A percentile compares a stretch with the other conserved stretches of the same genome.
Evolutionary conservation across 2,329 filamentous ascomycete species (phyloP).

Genomic region (Colletotrichum truncatum): DNA sequence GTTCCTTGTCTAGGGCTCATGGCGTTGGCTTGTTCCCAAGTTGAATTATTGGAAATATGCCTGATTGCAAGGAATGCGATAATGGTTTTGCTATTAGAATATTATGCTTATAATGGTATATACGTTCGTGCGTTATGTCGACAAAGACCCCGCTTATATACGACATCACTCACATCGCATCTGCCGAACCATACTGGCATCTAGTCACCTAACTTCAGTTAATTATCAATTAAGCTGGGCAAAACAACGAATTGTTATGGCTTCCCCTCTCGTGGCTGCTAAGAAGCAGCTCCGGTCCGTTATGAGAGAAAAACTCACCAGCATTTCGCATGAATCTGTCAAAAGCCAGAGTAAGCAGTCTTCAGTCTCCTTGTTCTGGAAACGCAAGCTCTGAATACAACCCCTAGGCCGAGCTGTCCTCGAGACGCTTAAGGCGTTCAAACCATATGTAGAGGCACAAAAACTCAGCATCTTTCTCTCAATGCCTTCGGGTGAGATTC

Average conservation of each 20-base stretch:
- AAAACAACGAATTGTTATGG: slow-evolving; percentile 48
- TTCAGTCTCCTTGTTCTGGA: not conserved
- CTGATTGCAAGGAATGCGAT: no score
- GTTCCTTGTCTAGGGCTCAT: no score
- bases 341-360: slow-evolving; percentile 73
- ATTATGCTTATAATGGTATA: no score
- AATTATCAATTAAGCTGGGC: not conserved
- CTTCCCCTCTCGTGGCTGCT: slow-evolving; percentile 65
- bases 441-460: slow-evolving; percentile 78
- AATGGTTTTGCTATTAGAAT: no score
- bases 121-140: no score
- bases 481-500: slow-evolving; percentile 89
- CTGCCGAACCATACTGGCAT: no score
- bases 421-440: slow-evolving; percentile 70
- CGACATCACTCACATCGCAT: no score
- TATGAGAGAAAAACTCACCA: slow-evolving; percentile 74
- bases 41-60: no score
- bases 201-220: no score
- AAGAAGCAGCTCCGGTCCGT: slow-evolving; percentile 80
- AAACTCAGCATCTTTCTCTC: slow-evolving; percentile 89
- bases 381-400: not conserved
- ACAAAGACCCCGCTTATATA: not conserved
- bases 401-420: slow-evolving; percentile 71
- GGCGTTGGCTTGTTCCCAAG: no score
- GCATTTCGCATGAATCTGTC: slow-evolving; percentile 69